These are phyloP conservation scores for Trametes punicea DNA, from an alignment of 768 basidiomycete species.

Conservation along the genomic window DNA sequence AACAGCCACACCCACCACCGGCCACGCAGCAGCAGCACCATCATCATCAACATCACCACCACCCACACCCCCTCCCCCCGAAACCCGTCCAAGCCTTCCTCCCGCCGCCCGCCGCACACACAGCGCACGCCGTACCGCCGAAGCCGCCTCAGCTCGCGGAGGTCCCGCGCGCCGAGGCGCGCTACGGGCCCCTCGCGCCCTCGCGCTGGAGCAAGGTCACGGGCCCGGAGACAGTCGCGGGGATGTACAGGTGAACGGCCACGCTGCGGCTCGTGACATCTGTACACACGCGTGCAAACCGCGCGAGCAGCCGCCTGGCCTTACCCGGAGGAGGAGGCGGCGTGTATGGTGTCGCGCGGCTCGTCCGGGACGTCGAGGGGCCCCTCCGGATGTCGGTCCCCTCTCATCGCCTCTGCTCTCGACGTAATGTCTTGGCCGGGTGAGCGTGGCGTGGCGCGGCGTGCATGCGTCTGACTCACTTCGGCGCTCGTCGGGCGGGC, in stretches of 20 bases:
- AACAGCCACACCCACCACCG: slow-evolving; percentile 23
- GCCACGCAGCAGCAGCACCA: slow-evolving; percentile 6
- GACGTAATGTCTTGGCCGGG: no score
- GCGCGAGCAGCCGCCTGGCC: no score
- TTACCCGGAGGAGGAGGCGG: no score
- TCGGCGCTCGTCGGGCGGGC: not conserved
- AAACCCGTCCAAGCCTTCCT: slow-evolving; percentile 3
- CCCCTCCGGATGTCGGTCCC: no score
- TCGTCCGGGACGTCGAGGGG: no score
- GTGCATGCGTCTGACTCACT: no score
- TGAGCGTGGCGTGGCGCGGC: no score
- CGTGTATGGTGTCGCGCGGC: no score
- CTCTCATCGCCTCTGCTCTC: no score
- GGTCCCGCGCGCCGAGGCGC: slow-evolving; percentile 38
- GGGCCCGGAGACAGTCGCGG: slow-evolving; percentile 57
- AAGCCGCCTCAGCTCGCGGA: slow-evolving; percentile 22
- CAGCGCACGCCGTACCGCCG: slow-evolving; percentile 17
- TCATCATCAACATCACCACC: no score
- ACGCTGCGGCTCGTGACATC: not conserved
- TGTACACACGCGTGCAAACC: no score
- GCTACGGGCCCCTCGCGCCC: slow-evolving; percentile 62
- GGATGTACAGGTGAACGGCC: slow-evolving; percentile 57
- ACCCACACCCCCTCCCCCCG: slow-evolving; percentile 21
- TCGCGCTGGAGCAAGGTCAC: slow-evolving; percentile 74
- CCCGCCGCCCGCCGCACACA: slow-evolving; percentile 11